Percentiles rank a stretch among this genome's conserved stretches.
phyloP scores from a whole-genome alignment of 2,329 filamentous ascomycete species.

The Biscogniauxia sp. region DNA sequence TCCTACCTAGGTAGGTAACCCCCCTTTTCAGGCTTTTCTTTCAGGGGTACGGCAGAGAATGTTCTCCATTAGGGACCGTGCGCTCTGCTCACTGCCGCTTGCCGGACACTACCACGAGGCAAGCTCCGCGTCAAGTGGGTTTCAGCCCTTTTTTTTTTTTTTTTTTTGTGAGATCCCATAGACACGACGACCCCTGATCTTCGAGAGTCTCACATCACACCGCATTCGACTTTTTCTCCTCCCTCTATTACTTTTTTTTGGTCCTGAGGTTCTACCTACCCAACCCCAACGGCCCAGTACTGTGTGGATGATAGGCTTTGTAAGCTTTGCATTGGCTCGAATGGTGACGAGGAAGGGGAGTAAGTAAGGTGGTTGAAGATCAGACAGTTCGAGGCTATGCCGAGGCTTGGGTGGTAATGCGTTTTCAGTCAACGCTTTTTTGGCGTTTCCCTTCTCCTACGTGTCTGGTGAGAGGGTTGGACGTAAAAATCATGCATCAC shows the following conservation, averaged over 20 bases:
- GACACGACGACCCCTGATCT: background rate
- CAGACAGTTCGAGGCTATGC: background rate
- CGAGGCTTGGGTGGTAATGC: background rate
- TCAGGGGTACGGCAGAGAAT: background rate
- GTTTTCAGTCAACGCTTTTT: background rate
- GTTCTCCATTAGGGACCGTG: background rate
- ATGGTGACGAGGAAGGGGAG: no score
- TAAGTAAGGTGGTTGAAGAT: background rate
- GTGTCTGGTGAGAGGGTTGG: background rate
- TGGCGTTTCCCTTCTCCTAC: background rate
- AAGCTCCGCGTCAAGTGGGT: conserved; percentile 13
- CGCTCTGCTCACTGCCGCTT: background rate
- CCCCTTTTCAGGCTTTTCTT: background rate
- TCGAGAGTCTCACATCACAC: background rate
- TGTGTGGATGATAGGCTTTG: background rate
- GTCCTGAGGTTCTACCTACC: no score
- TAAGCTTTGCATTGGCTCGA: background rate
- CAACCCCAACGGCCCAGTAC: background rate
- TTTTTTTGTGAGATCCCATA: background rate
- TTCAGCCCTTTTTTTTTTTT: conserved; percentile 5
- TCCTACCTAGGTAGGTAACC: no score
- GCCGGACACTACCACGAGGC: conserved; percentile 7
- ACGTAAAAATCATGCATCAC: background rate
- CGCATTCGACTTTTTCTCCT: background rate
- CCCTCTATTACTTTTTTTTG: no score